phyloP scores from a whole-genome alignment of 352 stramenopile species.

The Pythium phragmiticola region DNA sequence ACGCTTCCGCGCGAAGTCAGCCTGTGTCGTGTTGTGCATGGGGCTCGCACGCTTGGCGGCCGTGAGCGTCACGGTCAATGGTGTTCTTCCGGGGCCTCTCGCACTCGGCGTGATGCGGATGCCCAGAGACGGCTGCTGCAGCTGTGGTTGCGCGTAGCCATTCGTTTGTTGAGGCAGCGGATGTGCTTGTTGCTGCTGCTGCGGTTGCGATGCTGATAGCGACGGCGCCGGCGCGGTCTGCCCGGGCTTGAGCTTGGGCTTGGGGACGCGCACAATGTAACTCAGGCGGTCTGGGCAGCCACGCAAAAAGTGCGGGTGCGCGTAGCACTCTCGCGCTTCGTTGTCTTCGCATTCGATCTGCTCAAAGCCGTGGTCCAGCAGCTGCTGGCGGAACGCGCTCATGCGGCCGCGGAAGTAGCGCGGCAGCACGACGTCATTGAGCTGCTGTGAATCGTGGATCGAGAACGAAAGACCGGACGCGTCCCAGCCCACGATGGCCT shows the following conservation, averaged over 20 bases:
- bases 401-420: slow-evolving; percentile 71
- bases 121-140: slow-evolving; percentile 14
- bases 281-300: slow-evolving; percentile 51
- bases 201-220: neutral
- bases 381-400: slow-evolving; percentile 72
- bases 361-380: slow-evolving; percentile 71
- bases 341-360: slow-evolving; percentile 62
- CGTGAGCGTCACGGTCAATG: slow-evolving; percentile 55
- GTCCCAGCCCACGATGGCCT: slow-evolving; percentile 63
- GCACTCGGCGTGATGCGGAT: slow-evolving; percentile 20
- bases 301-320: slow-evolving; percentile 52
- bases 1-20: slow-evolving; percentile 16
- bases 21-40: slow-evolving; percentile 3
- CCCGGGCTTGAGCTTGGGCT: slow-evolving; percentile 37
- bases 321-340: slow-evolving; percentile 50
- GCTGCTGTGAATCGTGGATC: slow-evolving; percentile 54
- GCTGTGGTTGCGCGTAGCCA: slow-evolving; percentile 3
- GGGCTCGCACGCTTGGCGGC: slow-evolving; percentile 28
- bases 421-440: slow-evolving; percentile 60
- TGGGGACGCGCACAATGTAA: slow-evolving; percentile 50
- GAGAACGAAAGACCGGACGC: slow-evolving; percentile 55
- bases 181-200: neutral
- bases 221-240: slow-evolving; percentile 14
- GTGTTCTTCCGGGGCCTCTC: slow-evolving; percentile 10
- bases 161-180: slow-evolving; percentile 12